A percentile compares a stretch with the other conserved stretches of the same genome.
Evolutionary conservation across 345 rosid species (phyloP).

Genomic region (Brassica juncea): DNA sequence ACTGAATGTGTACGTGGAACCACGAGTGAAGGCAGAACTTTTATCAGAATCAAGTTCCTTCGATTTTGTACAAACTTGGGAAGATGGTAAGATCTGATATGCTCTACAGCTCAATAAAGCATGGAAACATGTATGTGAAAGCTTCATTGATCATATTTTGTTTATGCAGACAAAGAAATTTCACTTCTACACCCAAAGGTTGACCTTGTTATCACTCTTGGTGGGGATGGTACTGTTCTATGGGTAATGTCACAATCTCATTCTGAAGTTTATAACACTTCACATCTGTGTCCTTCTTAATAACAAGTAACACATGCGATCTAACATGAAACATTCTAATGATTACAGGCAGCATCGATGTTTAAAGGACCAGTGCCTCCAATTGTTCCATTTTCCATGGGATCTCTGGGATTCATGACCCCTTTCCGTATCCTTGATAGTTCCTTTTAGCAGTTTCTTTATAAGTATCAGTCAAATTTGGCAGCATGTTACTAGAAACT

Average conservation of each 20-base stretch:
- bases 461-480: background rate
- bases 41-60: background rate
- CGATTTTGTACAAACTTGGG: background rate
- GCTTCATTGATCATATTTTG: slow-evolving; percentile 21
- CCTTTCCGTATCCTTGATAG: slow-evolving; percentile 88
- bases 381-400: slow-evolving; percentile 88
- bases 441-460: background rate
- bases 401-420: slow-evolving; percentile 99
- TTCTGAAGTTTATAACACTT: background rate
- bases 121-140: background rate
- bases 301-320: slow-evolving; percentile 4
- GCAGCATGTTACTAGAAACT: background rate
- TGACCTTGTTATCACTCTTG: slow-evolving; percentile 95
- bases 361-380: slow-evolving; percentile 99
- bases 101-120: background rate
- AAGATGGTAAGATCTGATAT: background rate
- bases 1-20: background rate
- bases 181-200: slow-evolving; percentile 70
- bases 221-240: slow-evolving; percentile 99
- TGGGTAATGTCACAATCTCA: slow-evolving; percentile 61
- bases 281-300: background rate
- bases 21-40: background rate
- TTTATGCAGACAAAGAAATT: slow-evolving; percentile 72
- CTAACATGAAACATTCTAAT: slow-evolving; percentile 20
- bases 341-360: slow-evolving; percentile 86